Evolutionary conservation across 331 rosid genomes (phyloP).

Genomic region (Erythrophleum ivorense): DNA sequence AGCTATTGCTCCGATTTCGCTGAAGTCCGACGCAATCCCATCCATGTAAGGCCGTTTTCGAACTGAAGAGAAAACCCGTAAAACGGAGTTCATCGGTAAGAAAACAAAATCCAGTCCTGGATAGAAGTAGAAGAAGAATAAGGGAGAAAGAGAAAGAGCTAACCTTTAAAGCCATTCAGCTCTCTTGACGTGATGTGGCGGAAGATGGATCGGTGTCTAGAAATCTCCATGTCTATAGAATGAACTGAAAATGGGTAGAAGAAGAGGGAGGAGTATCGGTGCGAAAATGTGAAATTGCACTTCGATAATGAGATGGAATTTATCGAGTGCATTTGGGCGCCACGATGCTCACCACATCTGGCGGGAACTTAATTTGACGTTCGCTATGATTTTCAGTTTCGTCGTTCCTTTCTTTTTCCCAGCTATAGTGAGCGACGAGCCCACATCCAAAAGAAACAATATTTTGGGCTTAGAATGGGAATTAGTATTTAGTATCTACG

Average conservation of each 20-base stretch:
- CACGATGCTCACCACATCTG: background rate
- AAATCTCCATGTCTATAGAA: slow-evolving; percentile 49
- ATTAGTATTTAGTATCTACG: too few relatives aligned
- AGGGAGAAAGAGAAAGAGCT: background rate
- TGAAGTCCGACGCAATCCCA: slow-evolving; percentile 42
- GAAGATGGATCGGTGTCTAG: slow-evolving; percentile 58
- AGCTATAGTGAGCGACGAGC: background rate
- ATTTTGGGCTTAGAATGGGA: background rate
- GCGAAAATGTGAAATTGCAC: background rate
- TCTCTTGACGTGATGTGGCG: slow-evolving; percentile 62
- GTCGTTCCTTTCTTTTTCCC: background rate
- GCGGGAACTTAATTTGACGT: slow-evolving; percentile 46
- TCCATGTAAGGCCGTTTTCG: slow-evolving; percentile 63
- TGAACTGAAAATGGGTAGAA: background rate
- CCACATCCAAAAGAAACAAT: background rate
- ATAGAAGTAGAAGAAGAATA: background rate
- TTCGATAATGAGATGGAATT: background rate
- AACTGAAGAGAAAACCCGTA: slow-evolving; percentile 43
- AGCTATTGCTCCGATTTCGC: slow-evolving; percentile 58
- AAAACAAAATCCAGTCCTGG: background rate
- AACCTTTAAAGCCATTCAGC: slow-evolving; percentile 71
- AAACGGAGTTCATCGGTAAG: background rate
- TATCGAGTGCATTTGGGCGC: slow-evolving; percentile 30
- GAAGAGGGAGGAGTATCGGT: slow-evolving; percentile 1
- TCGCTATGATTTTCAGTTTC: background rate